Conservation (phyloP, 225 moss, liverwort and hornwort genomes). For the Straminergon stramineum region DNA sequence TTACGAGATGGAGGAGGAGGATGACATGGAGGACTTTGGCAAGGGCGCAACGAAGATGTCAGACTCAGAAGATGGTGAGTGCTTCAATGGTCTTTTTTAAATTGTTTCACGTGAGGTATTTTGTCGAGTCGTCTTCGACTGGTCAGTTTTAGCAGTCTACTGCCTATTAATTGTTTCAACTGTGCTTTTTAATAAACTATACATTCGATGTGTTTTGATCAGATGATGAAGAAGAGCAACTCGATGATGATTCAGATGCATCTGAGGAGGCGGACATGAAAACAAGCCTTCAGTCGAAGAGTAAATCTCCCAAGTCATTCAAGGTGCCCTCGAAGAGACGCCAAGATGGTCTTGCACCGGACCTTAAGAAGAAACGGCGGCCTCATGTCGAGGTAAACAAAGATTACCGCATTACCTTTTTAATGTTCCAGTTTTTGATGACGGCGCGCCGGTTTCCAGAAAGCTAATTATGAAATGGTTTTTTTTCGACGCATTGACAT, state of each 20-base stretch:
- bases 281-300: neutral
- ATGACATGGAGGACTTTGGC: conserved; percentile 64
- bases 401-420: neutral
- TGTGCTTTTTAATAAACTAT: neutral
- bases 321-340: conserved; percentile 38
- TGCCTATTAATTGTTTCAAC: neutral
- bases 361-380: conserved; percentile 57
- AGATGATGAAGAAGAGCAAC: conserved; percentile 15
- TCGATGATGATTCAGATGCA: conserved; percentile 14
- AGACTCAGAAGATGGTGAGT: conserved; percentile 43
- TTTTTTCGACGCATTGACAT: neutral
- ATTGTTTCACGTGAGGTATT: neutral
- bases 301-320: neutral
- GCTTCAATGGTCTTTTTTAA: neutral
- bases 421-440: neutral
- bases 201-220: neutral
- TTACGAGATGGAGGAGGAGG: conserved; percentile 82
- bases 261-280: conserved; percentile 19
- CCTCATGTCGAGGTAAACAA: conserved; percentile 70
- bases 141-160: neutral
- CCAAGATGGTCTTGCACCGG: conserved; percentile 24
- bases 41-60: conserved; percentile 30
- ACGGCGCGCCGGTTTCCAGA: neutral
- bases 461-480: neutral
- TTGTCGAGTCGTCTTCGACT: neutral